Evolutionary conservation across 2,329 filamentous ascomycete species (phyloP), one percentile per base, ranked within the genome.

Genomic region (Fusarium vanettenii): DNA sequence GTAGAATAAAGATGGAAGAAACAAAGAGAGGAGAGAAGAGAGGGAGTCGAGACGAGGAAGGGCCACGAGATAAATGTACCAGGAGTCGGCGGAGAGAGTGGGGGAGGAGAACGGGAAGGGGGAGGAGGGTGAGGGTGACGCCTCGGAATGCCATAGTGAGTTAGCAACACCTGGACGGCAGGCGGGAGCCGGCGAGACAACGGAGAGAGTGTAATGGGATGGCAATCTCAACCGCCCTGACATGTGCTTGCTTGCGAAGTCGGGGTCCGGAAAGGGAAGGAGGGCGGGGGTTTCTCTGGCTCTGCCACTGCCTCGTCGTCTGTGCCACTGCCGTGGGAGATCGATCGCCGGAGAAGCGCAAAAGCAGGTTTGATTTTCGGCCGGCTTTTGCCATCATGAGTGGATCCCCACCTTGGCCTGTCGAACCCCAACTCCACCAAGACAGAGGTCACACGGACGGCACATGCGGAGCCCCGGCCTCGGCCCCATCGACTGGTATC

Each of bases 391-490:
- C 67, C 67, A 72, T 66, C 55, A 60, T 66, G 41, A 74, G 71
- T 70, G 72, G 72, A 43, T 39, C 57, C 50, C 33, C 18, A 20
- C 48, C 48, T 52, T 31, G 64, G 48, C 27, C 56, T 69, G 66
- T 60, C 67, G 72, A 75, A 72, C 69, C 76, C 69, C 69, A 78
- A 67, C 76, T 74, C 76, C 76, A 79, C 77, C 71, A 74, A 71
- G 48, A 31, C 27, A 52, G 48, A 76, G 76, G 76, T 78, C 76
- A 79, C 68, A 73, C 72, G 72, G 52, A 57, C 52, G 52, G 52
- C 29, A 33, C 27, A 72, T 78, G 74, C 76, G 76, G 76, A 78
- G 76, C 76, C 73, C 73, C 75, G 68, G 72, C 72, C 43, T 71
- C 70, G 60, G 69, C 64, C 64, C 72, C 72, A 61, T 70, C 33